Conservation (phyloP, 129 eudicot genomes). For the Saussurea involucrata region DNA sequence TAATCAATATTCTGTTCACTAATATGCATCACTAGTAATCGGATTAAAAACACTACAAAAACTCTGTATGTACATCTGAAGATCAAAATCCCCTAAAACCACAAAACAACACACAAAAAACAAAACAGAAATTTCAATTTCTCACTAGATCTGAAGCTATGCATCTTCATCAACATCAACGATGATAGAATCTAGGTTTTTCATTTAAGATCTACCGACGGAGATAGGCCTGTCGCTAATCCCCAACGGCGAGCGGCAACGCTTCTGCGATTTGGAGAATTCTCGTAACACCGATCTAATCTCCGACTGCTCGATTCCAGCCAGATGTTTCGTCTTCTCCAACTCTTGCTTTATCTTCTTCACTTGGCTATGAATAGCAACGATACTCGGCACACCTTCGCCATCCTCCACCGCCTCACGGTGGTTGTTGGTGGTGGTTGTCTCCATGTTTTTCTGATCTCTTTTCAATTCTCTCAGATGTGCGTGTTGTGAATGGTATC, state of each 20-base stretch:
- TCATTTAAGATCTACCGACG: conserved; percentile 31
- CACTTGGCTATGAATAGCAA: conserved; percentile 60
- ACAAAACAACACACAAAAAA: neutral
- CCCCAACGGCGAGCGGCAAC: conserved; percentile 63
- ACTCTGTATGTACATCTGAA: conserved; percentile 5
- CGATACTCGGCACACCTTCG: conserved; percentile 3
- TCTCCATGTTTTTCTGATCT: conserved; percentile 10
- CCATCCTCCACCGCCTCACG: neutral
- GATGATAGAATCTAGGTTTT: neutral
- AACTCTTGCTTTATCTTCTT: conserved; percentile 57
- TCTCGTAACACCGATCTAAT: conserved; percentile 32
- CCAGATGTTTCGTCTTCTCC: conserved; percentile 47
- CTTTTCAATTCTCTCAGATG: neutral
- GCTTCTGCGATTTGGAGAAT: conserved; percentile 33
- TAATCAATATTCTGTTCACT: neutral
- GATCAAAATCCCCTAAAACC: conserved; percentile 15
- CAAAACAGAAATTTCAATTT: neutral
- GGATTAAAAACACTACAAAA: neutral
- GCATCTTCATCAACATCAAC: neutral
- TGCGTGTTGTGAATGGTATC: neutral
- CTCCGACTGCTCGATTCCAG: conserved; percentile 32
- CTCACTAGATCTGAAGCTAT: neutral
- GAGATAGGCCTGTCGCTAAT: conserved; percentile 39
- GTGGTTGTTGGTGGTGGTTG: conserved; percentile 7
- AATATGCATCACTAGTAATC: neutral